Conservation (phyloP, 352 stramenopile species). For the Phytophthora litchii region DNA sequence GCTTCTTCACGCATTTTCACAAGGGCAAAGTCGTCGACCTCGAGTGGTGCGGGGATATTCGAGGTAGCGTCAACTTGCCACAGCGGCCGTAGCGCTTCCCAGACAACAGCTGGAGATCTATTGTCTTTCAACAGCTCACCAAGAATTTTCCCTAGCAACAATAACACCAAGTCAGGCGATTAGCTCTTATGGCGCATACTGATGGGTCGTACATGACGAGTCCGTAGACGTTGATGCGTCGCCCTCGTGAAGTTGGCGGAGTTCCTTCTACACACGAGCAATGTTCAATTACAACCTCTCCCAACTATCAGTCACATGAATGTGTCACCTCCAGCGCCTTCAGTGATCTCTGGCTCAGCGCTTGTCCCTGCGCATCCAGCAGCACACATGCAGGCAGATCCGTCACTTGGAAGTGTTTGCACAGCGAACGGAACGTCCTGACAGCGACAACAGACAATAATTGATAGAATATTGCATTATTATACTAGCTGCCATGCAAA, state of each 20-base stretch:
- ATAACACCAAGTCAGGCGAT: too few relatives aligned
- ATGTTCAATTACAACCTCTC: neutral
- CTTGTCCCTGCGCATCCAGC: conserved; percentile 32
- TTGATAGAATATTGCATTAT: too few relatives aligned
- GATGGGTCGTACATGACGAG: conserved; percentile 16
- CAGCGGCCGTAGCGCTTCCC: conserved; percentile 25
- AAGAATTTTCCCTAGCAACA: conserved; percentile 28
- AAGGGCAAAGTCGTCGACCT: conserved; percentile 29
- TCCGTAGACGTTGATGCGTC: neutral
- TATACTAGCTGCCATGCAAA: neutral
- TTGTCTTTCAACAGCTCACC: conserved; percentile 22
- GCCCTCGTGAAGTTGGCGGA: conserved; percentile 12
- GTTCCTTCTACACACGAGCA: conserved; percentile 15
- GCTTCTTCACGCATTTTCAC: conserved; percentile 53
- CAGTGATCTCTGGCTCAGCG: conserved; percentile 14
- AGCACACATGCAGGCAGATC: conserved; percentile 44
- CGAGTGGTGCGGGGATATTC: conserved; percentile 1
- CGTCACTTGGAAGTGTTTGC: conserved; percentile 48
- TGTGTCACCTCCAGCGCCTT: conserved; percentile 16
- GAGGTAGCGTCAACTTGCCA: conserved; percentile 18
- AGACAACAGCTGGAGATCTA: conserved; percentile 2
- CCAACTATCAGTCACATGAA: neutral
- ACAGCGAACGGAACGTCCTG: conserved; percentile 48
- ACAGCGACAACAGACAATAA: neutral
- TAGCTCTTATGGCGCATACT: too few relatives aligned